Evolutionary conservation across 164 flowering plant species (phyloP).

Genomic region (Liquidambar formosana): DNA sequence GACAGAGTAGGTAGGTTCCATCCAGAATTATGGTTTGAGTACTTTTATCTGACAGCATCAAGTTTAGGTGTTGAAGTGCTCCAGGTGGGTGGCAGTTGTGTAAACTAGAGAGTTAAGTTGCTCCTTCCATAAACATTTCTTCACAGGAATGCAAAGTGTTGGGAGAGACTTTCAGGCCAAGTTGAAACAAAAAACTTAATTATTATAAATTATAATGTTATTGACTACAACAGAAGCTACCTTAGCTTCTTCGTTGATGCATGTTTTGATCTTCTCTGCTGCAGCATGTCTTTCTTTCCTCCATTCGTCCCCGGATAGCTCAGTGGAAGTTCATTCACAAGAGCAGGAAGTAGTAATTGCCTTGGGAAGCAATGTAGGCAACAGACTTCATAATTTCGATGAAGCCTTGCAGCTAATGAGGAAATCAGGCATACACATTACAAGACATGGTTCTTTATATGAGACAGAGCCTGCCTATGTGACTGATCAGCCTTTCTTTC

Average conservation of each 20-base stretch:
- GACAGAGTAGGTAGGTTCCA: no score
- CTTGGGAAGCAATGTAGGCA: constrained; percentile 92
- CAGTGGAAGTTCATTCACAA: constrained; percentile 57
- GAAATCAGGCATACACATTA: constrained; percentile 59
- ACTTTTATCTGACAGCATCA: no score
- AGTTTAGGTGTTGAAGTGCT: no score
- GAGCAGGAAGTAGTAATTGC: constrained; percentile 94
- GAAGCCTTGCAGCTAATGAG: constrained; percentile 75
- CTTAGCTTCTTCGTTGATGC: neutral
- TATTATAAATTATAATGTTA: no score
- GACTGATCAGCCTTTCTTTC: constrained; percentile 86
- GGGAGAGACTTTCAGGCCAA: no score
- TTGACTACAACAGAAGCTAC: neutral
- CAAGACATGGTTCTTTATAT: constrained; percentile 80
- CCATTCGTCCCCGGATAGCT: constrained; percentile 34
- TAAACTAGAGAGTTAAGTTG: no score
- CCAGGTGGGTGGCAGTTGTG: no score
- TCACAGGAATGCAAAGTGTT: no score
- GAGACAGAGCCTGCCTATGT: constrained; percentile 94
- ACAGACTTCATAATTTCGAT: constrained; percentile 66
- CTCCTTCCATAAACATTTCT: no score
- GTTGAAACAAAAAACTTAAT: no score
- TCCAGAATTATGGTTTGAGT: no score
- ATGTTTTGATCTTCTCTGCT: constrained; percentile 19
- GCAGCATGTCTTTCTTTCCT: constrained; percentile 32